A percentile compares a stretch with the other conserved stretches of the same genome.
phyloP scores from a whole-genome alignment of 495 filamentous ascomycete species.

The Penicillium maclennaniae region DNA sequence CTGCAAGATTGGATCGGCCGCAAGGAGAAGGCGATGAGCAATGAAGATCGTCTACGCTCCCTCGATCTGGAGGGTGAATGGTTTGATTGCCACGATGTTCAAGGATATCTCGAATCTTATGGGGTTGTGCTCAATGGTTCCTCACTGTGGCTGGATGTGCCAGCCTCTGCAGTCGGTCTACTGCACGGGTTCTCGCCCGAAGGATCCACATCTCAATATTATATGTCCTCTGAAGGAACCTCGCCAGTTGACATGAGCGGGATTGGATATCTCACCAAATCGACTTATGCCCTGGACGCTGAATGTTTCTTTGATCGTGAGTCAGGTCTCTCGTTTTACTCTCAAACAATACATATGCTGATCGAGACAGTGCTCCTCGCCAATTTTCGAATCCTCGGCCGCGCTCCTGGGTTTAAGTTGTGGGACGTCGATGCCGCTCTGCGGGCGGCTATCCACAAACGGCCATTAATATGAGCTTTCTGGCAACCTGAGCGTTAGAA shows the following conservation, averaged over 20 bases:
- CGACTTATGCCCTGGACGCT: constrained; percentile 20
- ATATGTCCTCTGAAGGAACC: constrained; percentile 6
- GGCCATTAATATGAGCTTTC: neutral
- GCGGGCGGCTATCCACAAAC: constrained; percentile 16
- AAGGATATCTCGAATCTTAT: constrained; percentile 22
- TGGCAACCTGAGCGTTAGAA: neutral
- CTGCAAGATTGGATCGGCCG: neutral
- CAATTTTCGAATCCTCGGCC: constrained; percentile 24
- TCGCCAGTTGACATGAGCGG: constrained; percentile 1
- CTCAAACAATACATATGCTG: neutral
- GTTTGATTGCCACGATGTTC: constrained; percentile 31
- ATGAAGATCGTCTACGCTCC: constrained; percentile 11
- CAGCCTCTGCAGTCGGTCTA: constrained; percentile 8
- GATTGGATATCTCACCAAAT: neutral
- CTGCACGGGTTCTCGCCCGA: constrained; percentile 17
- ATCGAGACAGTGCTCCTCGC: constrained; percentile 17
- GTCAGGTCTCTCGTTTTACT: neutral
- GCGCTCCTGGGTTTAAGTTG: constrained; percentile 26
- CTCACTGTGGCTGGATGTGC: constrained; percentile 19
- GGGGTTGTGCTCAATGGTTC: constrained; percentile 20
- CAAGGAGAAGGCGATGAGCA: constrained; percentile 4
- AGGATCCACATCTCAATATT: constrained; percentile 9
- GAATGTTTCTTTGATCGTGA: constrained; percentile 30
- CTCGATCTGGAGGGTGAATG: constrained; percentile 28
- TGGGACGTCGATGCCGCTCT: constrained; percentile 27